Conservation (phyloP, 169 alveolate genomes). For the Eimeria maxima region DNA sequence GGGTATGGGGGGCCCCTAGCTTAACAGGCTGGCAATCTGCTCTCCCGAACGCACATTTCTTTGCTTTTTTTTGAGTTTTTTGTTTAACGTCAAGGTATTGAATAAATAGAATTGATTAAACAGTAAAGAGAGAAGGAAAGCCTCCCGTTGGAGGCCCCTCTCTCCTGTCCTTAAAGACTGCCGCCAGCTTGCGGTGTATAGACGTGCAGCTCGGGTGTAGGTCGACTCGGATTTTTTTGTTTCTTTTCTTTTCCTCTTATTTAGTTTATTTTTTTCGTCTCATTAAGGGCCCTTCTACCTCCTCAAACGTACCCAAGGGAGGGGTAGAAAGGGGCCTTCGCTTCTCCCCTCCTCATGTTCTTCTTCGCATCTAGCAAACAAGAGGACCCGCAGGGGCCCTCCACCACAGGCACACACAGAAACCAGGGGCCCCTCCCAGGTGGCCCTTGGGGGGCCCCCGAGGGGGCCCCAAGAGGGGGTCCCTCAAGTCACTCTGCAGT, state of each 20-base stretch:
- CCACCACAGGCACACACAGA: not conserved
- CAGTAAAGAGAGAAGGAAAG: too few species aligned
- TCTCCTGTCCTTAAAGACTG: too few species aligned
- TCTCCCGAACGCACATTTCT: too few species aligned
- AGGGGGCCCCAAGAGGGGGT: not conserved
- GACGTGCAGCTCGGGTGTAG: too few species aligned
- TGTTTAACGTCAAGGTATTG: not conserved
- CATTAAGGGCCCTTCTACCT: not conserved
- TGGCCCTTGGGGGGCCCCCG: not conserved
- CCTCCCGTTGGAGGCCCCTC: not conserved
- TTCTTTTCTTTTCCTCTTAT: too few species aligned
- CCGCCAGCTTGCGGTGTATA: too few species aligned
- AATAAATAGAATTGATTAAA: too few species aligned
- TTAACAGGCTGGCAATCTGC: too few species aligned
- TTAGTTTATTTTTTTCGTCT: too few species aligned
- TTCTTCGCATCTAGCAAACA: not conserved
- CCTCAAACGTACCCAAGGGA: not conserved
- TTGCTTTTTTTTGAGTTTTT: too few species aligned
- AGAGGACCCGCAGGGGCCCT: slow-evolving; percentile 1
- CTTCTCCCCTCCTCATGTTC: not conserved
- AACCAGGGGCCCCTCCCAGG: not conserved
- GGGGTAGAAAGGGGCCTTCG: not conserved
- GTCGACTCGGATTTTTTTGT: too few species aligned
- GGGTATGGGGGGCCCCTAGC: not conserved
- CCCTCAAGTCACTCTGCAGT: not conserved